phyloP scores from a whole-genome alignment of 106 monocot species.

The Xerophyta viscosa region DNA sequence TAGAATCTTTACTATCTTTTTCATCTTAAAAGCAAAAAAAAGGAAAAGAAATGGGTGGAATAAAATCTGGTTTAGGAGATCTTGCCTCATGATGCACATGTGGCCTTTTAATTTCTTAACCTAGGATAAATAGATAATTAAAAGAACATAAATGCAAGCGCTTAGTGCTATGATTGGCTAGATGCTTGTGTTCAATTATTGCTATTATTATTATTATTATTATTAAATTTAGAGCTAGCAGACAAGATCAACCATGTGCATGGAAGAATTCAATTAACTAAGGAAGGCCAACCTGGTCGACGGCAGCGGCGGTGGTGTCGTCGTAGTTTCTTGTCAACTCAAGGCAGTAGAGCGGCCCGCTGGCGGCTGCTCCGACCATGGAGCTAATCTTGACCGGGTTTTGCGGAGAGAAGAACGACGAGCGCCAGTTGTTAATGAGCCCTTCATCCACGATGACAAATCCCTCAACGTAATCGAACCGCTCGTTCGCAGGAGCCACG shows the following conservation, averaged over 20 bases:
- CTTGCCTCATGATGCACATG: slow-evolving; percentile 15
- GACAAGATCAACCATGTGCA: no score
- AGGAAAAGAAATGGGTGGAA: slow-evolving; percentile 12
- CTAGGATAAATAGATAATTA: background rate
- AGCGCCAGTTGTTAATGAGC: slow-evolving; percentile 76
- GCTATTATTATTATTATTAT: no score
- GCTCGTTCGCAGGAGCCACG: slow-evolving; percentile 5
- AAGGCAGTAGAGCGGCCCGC: slow-evolving; percentile 54
- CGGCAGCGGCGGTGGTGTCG: slow-evolving; percentile 19
- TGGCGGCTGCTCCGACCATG: slow-evolving; percentile 9
- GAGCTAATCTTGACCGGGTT: slow-evolving; percentile 53
- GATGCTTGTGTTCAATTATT: no score
- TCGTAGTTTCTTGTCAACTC: slow-evolving; percentile 73
- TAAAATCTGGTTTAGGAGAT: slow-evolving; percentile 25
- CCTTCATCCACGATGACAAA: slow-evolving; percentile 66
- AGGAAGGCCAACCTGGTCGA: slow-evolving; percentile 61
- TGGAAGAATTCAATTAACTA: no score
- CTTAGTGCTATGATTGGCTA: no score
- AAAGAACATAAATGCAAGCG: no score
- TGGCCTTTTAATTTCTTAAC: background rate
- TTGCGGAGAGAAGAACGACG: slow-evolving; percentile 70
- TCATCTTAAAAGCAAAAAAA: background rate
- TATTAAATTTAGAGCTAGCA: no score
- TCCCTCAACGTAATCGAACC: slow-evolving; percentile 85
- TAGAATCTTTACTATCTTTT: no score